Base-by-base conservation (phyloP, 768 basidiomycete genomes). In the Termitomyces sp. region DNA sequence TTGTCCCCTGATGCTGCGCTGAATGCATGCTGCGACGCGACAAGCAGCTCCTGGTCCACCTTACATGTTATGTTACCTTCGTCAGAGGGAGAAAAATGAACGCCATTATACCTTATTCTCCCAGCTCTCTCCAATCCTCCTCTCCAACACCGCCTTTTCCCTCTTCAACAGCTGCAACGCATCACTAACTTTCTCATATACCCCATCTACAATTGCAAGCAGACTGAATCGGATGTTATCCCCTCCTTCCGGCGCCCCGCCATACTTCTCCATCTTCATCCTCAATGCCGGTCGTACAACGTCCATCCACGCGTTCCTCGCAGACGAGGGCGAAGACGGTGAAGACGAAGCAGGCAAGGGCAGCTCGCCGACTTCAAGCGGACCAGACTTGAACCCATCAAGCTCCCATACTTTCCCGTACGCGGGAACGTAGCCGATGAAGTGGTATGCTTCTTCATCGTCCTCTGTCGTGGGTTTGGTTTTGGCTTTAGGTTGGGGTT, bases 321-420 rank as follows among this genome's bases (percentile, higher is more conserved):
- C 9, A 22, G 24, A 31, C 22, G 57, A 48, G 6, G 57, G 37
- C 8, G 57, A 34, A 5, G 24, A 42, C n/a, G 51, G 60, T 31
- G 41, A 60, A 52, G 26, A 42, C 16, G 47, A 58, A 41, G 37
- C 60, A 48, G 56, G 46, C 43, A 41, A 48, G 16, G 72, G 65
- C n/a, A 85, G 64, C 63, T 84, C 84, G 39, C 84, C 84, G 24
- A 86, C 84, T 66, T 85, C 84, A 9, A 87, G 70, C 5, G 85
- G 84, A 0, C 82, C 84, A 1, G 79, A 74, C 58, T 83, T 83
- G 54, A 86, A 74, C 13, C 85, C 85, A 64, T 86, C 83, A 52
- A 87, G 76, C 67, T 87, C 84, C 84, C 84, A 87, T n/a, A 86
- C 84, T 61, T 84, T 83, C 8, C 83, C 84, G 62, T 77, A 71